Evolutionary conservation across 257 asterid genomes (phyloP).

Genomic region (Ilex aquifolium): DNA sequence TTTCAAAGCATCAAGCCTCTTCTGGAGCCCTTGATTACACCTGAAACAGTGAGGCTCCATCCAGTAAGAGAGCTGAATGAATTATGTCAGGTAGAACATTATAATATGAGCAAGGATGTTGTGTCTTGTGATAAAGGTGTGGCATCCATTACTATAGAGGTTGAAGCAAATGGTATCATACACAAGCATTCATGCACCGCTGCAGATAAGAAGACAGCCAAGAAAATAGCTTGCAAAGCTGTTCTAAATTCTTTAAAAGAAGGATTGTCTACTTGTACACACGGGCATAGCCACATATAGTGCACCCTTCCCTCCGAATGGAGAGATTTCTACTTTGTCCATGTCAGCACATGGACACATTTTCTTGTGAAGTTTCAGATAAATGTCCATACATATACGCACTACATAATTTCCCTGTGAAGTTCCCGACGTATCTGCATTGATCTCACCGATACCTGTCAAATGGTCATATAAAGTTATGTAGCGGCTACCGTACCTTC

Average conservation of each 20-base stretch:
- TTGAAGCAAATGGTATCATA: slow-evolving; percentile 47
- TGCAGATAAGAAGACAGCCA: slow-evolving; percentile 31
- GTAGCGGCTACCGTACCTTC: too few species aligned
- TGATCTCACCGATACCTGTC: too few species aligned
- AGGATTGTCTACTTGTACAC: neutral
- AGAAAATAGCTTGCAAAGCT: slow-evolving; percentile 43
- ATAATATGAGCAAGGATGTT: slow-evolving; percentile 15
- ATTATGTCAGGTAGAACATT: slow-evolving; percentile 48
- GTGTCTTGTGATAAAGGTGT: slow-evolving; percentile 20
- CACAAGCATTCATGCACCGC: slow-evolving; percentile 25
- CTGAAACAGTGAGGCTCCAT: slow-evolving; percentile 52
- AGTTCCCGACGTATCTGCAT: too few species aligned
- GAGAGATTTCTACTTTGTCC: too few species aligned
- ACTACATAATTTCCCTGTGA: too few species aligned
- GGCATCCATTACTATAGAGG: slow-evolving; percentile 37
- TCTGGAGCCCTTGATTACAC: slow-evolving; percentile 74
- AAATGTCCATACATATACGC: too few species aligned
- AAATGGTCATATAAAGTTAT: too few species aligned
- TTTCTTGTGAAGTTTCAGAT: too few species aligned
- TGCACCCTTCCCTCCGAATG: too few species aligned
- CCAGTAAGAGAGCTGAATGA: slow-evolving; percentile 60
- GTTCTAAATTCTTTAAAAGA: slow-evolving; percentile 39
- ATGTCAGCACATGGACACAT: too few species aligned
- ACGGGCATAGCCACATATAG: too few species aligned
- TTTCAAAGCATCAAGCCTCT: slow-evolving; percentile 58